These are phyloP conservation scores for Echeveria elegans DNA, from an alignment of 164 flowering plant genomes.

Conservation along the genomic window DNA sequence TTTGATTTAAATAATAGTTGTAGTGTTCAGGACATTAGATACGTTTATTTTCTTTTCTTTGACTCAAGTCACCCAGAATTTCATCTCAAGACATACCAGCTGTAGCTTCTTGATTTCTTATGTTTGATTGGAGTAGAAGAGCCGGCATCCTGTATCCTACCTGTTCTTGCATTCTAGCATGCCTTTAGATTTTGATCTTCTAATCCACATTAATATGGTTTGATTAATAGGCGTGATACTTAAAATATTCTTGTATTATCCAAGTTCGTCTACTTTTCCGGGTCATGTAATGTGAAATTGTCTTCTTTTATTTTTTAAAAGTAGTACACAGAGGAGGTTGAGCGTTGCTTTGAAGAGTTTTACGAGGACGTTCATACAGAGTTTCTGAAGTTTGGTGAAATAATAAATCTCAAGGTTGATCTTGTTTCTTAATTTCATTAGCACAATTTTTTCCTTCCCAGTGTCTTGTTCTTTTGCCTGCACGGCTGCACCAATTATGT, in stretches of 20 bases:
- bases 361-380: conserved; percentile 98
- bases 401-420: too few species aligned
- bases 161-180: conserved; percentile 8
- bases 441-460: too few species aligned
- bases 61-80: conserved; percentile 38
- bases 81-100: conserved; percentile 26
- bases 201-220: not conserved
- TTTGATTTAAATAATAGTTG: too few species aligned
- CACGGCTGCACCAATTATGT: too few species aligned
- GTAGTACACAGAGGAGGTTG: conserved; percentile 93
- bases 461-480: too few species aligned
- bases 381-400: conserved; percentile 89
- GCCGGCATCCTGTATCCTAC: conserved; percentile 41
- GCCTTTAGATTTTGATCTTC: not conserved
- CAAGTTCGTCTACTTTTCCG: too few species aligned
- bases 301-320: not conserved
- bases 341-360: conserved; percentile 74
- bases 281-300: not conserved
- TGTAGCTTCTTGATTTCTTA: conserved; percentile 34
- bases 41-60: too few species aligned
- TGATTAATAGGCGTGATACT: too few species aligned
- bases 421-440: too few species aligned
- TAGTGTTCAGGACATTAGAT: not conserved
- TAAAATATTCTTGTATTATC: too few species aligned
- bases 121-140: conserved; percentile 23